A percentile compares a stretch with the other conserved stretches of the same genome.
phyloP scores from a whole-genome alignment of 371 early-diverging fungal species.

The Syncephalastrum monosporum region DNA sequence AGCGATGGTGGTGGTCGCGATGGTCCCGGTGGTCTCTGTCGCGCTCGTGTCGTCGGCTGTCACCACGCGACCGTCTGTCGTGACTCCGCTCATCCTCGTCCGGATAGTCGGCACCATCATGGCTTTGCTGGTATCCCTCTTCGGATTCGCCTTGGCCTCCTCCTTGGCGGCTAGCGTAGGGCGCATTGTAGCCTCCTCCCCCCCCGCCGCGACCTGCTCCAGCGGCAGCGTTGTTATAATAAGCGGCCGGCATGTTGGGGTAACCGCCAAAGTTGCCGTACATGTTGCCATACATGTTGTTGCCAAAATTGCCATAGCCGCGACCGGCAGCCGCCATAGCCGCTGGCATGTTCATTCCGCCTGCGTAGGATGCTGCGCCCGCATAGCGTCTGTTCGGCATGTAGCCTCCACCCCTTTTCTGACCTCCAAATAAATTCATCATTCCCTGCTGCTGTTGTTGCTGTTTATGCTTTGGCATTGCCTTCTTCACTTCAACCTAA shows the following conservation, averaged over 20 bases:
- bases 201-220: constrained; percentile 9
- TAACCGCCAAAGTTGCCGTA: constrained; percentile 8
- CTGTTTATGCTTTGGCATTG: constrained; percentile 60
- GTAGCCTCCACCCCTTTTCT: constrained; percentile 32
- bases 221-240: no score
- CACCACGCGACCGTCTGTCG: constrained; percentile 1
- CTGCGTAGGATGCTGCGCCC: constrained; percentile 30
- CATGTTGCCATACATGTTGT: constrained; percentile 12
- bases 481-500: constrained; percentile 69
- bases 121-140: constrained; percentile 7
- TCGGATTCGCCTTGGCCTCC: constrained; percentile 12
- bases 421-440: constrained; percentile 30
- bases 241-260: constrained; percentile 9
- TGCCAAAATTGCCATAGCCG: constrained; percentile 30
- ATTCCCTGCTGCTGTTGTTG: constrained; percentile 21
- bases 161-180: constrained; percentile 7
- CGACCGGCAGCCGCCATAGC: constrained; percentile 24
- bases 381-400: constrained; percentile 46
- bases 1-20: not conserved
- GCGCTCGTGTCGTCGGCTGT: constrained; percentile 1
- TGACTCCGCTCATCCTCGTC: not conserved
- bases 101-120: constrained; percentile 2
- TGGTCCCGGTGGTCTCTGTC: constrained; percentile 3
- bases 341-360: constrained; percentile 17
- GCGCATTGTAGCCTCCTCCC: constrained; percentile 6